Conservation (phyloP, 495 filamentous ascomycete species). For the Parachaetomium inaequale region DNA sequence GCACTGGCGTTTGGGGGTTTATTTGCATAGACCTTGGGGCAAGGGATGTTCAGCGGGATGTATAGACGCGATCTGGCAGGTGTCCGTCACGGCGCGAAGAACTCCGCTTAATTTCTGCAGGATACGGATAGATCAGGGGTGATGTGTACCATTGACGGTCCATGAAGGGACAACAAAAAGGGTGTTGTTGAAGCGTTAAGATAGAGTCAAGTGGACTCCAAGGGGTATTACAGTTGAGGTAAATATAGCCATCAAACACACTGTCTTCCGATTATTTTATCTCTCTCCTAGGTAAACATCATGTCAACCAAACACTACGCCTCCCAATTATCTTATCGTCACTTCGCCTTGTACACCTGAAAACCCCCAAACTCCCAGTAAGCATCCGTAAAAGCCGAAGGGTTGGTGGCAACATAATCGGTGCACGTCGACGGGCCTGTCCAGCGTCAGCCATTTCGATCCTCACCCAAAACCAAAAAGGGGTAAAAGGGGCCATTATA, state of each 20-base stretch:
- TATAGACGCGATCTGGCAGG: constrained; percentile 10
- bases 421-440: constrained; percentile 47
- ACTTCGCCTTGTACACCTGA: constrained; percentile 52
- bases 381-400: constrained; percentile 54
- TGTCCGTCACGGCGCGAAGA: not conserved
- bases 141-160: not conserved
- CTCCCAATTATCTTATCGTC: constrained; percentile 2
- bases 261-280: too few species aligned
- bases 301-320: not conserved
- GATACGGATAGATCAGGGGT: not conserved
- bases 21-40: constrained; percentile 13
- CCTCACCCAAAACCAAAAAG: constrained; percentile 5
- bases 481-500: not conserved
- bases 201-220: not conserved
- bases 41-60: constrained; percentile 5
- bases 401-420: constrained; percentile 61
- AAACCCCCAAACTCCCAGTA: constrained; percentile 68
- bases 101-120: constrained; percentile 13
- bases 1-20: constrained; percentile 16
- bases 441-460: constrained; percentile 15
- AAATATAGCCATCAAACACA: too few species aligned
- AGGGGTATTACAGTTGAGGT: too few species aligned
- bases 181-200: not conserved
- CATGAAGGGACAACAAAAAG: not conserved
- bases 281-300: not conserved